Base-by-base conservation (phyloP, 2,329 filamentous ascomycete genomes). In the Aspergillus pseudonomiae region DNA sequence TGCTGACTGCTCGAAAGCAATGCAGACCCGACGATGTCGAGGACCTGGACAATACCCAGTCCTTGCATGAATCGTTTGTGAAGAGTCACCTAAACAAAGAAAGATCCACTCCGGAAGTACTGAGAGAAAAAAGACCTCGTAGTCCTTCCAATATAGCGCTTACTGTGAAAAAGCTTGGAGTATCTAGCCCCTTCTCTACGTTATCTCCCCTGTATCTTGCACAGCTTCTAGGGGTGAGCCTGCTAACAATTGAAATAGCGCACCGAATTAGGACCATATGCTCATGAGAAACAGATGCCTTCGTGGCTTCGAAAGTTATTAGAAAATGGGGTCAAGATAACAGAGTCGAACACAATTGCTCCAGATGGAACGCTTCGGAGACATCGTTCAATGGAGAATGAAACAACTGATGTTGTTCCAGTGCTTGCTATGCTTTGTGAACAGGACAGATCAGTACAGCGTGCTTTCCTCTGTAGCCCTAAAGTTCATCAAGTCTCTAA, bases 401-500 rank as follows among this genome's bases (percentile, higher is more conserved):
- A 83, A 63, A 77, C 74, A 1, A 64, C 71, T 75, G 85, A 84
- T 14, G 80, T 93, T 11, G 82, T 93, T 60, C 84, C 86, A 0
- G 84, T 89, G 1, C 79, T 94, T 26, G 78, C 82, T 24, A 84
- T 86, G 65, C 80, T 93, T 12, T 85, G 91, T 50, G 83, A 89
- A 46, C 83, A 90, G 61, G 92, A 91, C 70, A 74, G 79, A 9
- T 80, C 81, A 5, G 91, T 92, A 1, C 82, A 86, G 59, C 87
- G 87, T 67, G 91, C 92, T 6, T 97, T 93, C 71, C 82, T 97
- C 39, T 97, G 94, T 75, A 88, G 93, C 71, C 85, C 90, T 1
- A 83, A 84, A 55, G 90, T 93, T 0, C 84, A 88, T 56, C 94
- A 97, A 72, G 85, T 98, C 30, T 92, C 91, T 58, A 96, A 96